Conservation (phyloP, 2,329 filamentous ascomycete genomes). For the Verticillium isaacii region DNA sequence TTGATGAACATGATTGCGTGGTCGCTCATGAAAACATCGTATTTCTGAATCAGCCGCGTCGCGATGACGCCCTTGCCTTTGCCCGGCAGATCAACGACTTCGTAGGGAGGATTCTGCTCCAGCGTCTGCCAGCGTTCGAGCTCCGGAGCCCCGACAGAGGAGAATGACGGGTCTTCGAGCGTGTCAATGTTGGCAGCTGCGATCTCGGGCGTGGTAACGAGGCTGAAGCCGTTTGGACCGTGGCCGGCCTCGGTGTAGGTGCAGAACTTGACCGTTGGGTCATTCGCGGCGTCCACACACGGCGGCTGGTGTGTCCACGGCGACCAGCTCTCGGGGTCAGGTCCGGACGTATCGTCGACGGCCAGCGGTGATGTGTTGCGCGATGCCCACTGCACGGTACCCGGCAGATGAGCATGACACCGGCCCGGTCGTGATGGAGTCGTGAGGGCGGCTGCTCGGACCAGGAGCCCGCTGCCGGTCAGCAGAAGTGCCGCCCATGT, state of each 20-base stretch:
- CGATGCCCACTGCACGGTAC: not conserved
- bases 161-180: conserved; percentile 20
- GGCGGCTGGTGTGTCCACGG: conserved; percentile 21
- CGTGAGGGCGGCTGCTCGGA: not conserved
- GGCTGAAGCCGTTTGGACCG: conserved; percentile 23
- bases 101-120: conserved; percentile 16
- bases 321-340: conserved; percentile 9
- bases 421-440: not conserved
- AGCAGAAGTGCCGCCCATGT: not conserved
- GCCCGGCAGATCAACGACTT: conserved; percentile 18
- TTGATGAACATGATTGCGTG: conserved; percentile 18
- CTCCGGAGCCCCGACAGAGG: conserved; percentile 4
- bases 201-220: conserved; percentile 27
- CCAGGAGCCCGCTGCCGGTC: not conserved
- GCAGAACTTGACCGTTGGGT: conserved; percentile 16
- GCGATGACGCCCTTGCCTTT: conserved; percentile 27
- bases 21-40: conserved; percentile 24
- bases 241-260: conserved; percentile 21
- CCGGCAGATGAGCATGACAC: not conserved
- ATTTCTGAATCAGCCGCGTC: conserved; percentile 20
- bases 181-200: conserved; percentile 22
- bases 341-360: not conserved
- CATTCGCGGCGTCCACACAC: conserved; percentile 12
- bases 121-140: not conserved
- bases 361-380: not conserved